Evolutionary conservation across 352 stramenopile genomes (phyloP).

Genomic region (Aphanomyces euteiches): DNA sequence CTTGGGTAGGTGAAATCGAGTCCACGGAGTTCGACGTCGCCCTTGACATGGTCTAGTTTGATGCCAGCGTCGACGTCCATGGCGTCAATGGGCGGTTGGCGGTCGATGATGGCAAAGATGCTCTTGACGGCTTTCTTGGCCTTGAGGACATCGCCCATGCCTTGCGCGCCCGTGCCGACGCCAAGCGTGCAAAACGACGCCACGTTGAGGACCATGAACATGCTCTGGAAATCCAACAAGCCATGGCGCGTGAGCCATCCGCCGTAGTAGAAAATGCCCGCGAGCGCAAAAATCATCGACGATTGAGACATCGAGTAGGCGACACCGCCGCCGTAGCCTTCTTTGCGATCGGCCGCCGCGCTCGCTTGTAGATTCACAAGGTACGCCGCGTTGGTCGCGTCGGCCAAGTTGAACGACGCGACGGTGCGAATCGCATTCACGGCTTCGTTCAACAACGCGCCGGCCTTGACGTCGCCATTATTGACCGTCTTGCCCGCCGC

Average conservation of each 20-base stretch:
- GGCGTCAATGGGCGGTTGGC: slow-evolving; percentile 37
- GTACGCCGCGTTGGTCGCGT: too few species aligned
- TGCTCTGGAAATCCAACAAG: slow-evolving; percentile 57
- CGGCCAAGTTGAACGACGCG: too few species aligned
- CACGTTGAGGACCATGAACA: slow-evolving; percentile 68
- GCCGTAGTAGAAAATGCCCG: slow-evolving; percentile 69
- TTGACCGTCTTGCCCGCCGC: too few species aligned
- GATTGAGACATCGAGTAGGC: slow-evolving; percentile 44
- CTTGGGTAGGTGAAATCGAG: slow-evolving; percentile 90
- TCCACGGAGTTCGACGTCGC: slow-evolving; percentile 75
- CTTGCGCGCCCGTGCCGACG: slow-evolving; percentile 36
- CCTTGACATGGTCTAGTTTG: slow-evolving; percentile 23
- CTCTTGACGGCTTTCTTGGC: slow-evolving; percentile 34
- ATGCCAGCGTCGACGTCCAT: slow-evolving; percentile 4
- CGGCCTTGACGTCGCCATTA: too few species aligned
- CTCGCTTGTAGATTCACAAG: too few species aligned
- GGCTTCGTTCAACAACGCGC: too few species aligned
- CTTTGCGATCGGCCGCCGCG: too few species aligned
- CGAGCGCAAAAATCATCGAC: slow-evolving; percentile 58
- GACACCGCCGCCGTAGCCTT: too few species aligned
- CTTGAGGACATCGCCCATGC: slow-evolving; percentile 37
- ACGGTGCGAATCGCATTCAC: too few species aligned
- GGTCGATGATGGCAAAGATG: slow-evolving; percentile 53
- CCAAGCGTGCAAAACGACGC: slow-evolving; percentile 51
- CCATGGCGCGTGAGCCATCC: slow-evolving; percentile 48